Evolutionary conservation across 1,139 yeast species (phyloP).

Genomic region (Candida sojae): DNA sequence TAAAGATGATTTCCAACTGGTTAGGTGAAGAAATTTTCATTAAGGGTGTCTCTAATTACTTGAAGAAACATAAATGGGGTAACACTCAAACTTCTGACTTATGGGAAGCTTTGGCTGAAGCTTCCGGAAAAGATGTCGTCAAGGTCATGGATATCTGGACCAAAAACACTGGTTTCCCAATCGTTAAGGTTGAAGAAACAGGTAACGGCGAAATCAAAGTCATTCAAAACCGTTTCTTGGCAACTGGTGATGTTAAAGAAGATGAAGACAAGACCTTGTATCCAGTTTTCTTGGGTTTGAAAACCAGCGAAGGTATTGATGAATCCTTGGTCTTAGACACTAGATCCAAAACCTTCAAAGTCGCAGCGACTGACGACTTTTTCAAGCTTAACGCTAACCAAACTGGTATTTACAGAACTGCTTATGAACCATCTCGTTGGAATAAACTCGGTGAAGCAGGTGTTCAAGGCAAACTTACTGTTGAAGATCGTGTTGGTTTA

Average conservation of each 20-base stretch:
- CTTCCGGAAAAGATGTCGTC: constrained; percentile 75
- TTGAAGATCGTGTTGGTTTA: constrained; percentile 83
- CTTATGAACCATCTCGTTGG: constrained; percentile 76
- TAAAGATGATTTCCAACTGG: constrained; percentile 74
- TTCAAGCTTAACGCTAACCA: constrained; percentile 82
- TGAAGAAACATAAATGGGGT: constrained; percentile 73
- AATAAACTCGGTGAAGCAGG: constrained; percentile 73
- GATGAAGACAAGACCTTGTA: constrained; percentile 63
- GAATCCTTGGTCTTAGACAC: constrained; percentile 58
- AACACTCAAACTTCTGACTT: constrained; percentile 81
- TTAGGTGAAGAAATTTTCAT: constrained; percentile 71
- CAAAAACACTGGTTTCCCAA: constrained; percentile 80
- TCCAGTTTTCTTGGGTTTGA: constrained; percentile 82
- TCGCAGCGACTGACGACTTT: constrained; percentile 52
- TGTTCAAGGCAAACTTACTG: constrained; percentile 62
- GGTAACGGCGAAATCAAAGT: constrained; percentile 48
- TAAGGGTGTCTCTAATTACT: constrained; percentile 72
- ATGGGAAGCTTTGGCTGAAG: constrained; percentile 78
- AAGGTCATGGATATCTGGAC: constrained; percentile 85
- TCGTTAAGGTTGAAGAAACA: constrained; percentile 56
- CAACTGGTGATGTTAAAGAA: constrained; percentile 78
- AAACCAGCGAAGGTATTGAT: constrained; percentile 66
- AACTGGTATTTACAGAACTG: constrained; percentile 80
- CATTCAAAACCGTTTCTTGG: constrained; percentile 75
- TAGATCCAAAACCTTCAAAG: constrained; percentile 52